These are phyloP conservation scores for Fusarium tuaranense DNA, from an alignment of 2,329 filamentous ascomycete species.

Conservation along the genomic window DNA sequence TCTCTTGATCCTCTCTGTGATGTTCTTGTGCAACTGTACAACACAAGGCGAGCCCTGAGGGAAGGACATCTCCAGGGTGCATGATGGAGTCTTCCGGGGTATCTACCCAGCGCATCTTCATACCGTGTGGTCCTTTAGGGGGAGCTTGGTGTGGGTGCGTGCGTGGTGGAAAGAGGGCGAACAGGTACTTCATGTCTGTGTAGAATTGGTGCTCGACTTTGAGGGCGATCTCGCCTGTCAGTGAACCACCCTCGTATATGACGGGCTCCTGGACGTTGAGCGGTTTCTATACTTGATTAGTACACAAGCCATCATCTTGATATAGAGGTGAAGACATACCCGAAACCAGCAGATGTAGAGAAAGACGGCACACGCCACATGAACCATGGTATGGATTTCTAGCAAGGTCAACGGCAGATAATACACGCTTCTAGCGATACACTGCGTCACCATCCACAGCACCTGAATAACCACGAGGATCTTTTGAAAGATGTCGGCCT, in stretches of 20 bases:
- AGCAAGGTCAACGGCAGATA: constrained; percentile 52
- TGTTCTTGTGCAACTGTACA: background rate
- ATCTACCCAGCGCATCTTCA: constrained; percentile 4
- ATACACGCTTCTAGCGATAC: constrained; percentile 45
- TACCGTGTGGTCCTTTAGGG: background rate
- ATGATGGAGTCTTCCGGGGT: background rate
- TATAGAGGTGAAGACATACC: background rate
- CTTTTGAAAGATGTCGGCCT: constrained; percentile 51
- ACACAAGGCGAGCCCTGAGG: background rate
- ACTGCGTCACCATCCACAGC: constrained; percentile 53
- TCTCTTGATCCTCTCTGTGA: background rate
- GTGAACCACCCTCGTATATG: background rate
- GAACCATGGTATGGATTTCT: constrained; percentile 46
- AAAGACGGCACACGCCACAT: constrained; percentile 33
- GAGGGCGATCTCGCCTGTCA: constrained; percentile 17
- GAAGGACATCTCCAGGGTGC: background rate
- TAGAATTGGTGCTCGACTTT: constrained; percentile 23
- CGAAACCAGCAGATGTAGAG: constrained; percentile 38
- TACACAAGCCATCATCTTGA: background rate
- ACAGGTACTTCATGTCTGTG: background rate
- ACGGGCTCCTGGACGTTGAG: constrained; percentile 26
- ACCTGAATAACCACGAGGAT: constrained; percentile 52
- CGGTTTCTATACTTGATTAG: constrained; percentile 17
- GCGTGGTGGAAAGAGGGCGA: constrained; percentile 1
- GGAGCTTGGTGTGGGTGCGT: background rate